Evolutionary conservation across 306 rosid species (phyloP).

Genomic region (Canavalia gladiata): DNA sequence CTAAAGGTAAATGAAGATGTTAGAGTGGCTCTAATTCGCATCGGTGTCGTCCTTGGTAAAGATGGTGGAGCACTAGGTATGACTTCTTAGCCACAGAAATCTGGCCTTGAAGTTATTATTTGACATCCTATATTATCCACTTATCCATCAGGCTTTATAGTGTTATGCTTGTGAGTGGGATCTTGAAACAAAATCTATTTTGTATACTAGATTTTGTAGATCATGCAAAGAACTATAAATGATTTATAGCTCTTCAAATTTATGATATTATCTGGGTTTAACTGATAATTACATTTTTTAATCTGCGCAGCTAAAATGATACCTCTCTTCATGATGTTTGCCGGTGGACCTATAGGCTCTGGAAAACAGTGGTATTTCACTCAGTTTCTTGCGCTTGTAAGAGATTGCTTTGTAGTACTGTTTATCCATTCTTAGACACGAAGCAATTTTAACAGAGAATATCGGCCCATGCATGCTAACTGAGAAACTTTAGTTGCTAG

Average conservation of each 20-base stretch:
- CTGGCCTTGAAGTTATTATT: conserved; percentile 14
- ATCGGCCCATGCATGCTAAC: too few species aligned
- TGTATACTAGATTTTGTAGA: neutral
- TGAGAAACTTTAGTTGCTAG: too few species aligned
- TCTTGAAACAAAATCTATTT: conserved; percentile 31
- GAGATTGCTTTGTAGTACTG: conserved; percentile 37
- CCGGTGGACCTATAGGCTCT: conserved; percentile 97
- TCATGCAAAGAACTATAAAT: neutral
- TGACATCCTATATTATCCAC: conserved; percentile 22
- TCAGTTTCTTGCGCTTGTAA: conserved; percentile 32
- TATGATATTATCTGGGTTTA: conserved; percentile 27
- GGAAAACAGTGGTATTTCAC: conserved; percentile 91
- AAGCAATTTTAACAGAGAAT: neutral
- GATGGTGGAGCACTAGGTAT: conserved; percentile 98
- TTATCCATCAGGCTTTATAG: conserved; percentile 19
- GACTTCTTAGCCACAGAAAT: conserved; percentile 14
- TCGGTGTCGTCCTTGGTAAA: conserved; percentile 98
- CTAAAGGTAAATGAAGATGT: conserved; percentile 75
- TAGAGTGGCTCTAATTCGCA: conserved; percentile 84
- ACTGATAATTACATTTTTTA: conserved; percentile 47
- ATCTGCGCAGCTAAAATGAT: conserved; percentile 90
- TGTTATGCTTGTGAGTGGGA: conserved; percentile 12
- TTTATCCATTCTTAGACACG: conserved; percentile 21
- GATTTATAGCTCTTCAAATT: conserved; percentile 14
- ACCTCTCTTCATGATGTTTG: conserved; percentile 93